These are phyloP conservation scores for Lentinula detonsa DNA, from an alignment of 768 basidiomycete genomes.

Conservation along the genomic window DNA sequence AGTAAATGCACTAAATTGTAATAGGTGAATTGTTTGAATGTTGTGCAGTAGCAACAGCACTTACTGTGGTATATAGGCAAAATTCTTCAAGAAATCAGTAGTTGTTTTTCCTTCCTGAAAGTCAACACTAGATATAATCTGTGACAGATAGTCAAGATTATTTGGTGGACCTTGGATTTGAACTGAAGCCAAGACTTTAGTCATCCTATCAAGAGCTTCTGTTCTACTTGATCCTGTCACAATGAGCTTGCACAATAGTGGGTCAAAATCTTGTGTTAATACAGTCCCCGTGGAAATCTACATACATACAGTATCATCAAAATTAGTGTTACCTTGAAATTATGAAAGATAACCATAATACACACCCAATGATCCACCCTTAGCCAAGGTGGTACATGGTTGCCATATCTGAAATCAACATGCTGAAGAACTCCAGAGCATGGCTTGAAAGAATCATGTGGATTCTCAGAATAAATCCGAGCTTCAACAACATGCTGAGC, in stretches of 20 bases:
- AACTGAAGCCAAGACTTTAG: slow-evolving; percentile 27
- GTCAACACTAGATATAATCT: slow-evolving; percentile 30
- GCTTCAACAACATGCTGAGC: slow-evolving; percentile 43
- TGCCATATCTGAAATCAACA: slow-evolving; percentile 29
- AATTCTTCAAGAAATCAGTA: slow-evolving; percentile 42
- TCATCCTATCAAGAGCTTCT: slow-evolving; percentile 39
- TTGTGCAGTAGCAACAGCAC: neutral
- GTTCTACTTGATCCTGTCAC: slow-evolving; percentile 40
- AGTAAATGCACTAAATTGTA: slow-evolving; percentile 35
- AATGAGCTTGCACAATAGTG: slow-evolving; percentile 55
- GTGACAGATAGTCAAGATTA: slow-evolving; percentile 46
- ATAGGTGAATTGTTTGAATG: neutral
- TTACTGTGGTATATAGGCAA: slow-evolving; percentile 36
- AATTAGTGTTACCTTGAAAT: neutral
- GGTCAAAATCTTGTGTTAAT: slow-evolving; percentile 51
- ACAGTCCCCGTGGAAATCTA: slow-evolving; percentile 45
- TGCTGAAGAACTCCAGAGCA: slow-evolving; percentile 57
- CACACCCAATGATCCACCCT: slow-evolving; percentile 57
- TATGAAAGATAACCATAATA: neutral
- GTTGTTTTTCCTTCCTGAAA: slow-evolving; percentile 40
- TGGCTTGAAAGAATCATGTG: slow-evolving; percentile 49
- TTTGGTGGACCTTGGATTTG: slow-evolving; percentile 55
- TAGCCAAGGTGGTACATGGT: slow-evolving; percentile 36
- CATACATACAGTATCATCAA: slow-evolving; percentile 8
- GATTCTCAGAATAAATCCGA: slow-evolving; percentile 60